These are phyloP conservation scores for Tuber melanosporum DNA, from an alignment of 495 filamentous ascomycete genomes.

Conservation along the genomic window DNA sequence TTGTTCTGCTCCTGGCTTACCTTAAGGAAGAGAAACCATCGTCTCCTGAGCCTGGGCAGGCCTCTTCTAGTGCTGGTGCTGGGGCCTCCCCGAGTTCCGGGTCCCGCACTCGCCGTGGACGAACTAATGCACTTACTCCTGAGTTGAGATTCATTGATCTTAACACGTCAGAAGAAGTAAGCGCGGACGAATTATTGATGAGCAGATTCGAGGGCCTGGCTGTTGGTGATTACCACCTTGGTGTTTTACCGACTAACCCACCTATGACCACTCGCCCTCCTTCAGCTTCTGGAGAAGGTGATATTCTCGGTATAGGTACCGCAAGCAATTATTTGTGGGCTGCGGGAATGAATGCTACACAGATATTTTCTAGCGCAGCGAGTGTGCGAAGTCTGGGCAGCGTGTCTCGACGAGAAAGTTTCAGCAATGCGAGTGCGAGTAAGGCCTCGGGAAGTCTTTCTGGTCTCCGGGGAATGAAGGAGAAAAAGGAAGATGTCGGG, in stretches of 20 bases:
- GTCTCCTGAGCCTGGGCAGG: background rate
- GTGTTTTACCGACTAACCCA: slow-evolving; percentile 68
- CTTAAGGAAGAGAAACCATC: slow-evolving; percentile 48
- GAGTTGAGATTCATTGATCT: slow-evolving; percentile 88
- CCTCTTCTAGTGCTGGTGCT: slow-evolving; percentile 30
- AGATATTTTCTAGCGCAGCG: slow-evolving; percentile 78
- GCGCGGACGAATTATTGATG: slow-evolving; percentile 72
- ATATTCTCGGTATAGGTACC: slow-evolving; percentile 50
- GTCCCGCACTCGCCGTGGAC: slow-evolving; percentile 56
- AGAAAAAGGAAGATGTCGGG: slow-evolving; percentile 31
- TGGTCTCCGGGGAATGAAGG: slow-evolving; percentile 18
- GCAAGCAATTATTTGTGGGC: slow-evolving; percentile 63
- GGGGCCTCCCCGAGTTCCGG: slow-evolving; percentile 48
- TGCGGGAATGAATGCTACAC: slow-evolving; percentile 72
- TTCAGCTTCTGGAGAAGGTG: slow-evolving; percentile 41
- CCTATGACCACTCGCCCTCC: slow-evolving; percentile 49
- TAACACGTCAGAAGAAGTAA: slow-evolving; percentile 66
- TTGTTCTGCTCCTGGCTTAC: slow-evolving; percentile 85
- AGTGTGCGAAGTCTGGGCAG: slow-evolving; percentile 72
- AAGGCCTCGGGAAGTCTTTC: slow-evolving; percentile 18
- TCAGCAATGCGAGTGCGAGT: slow-evolving; percentile 45
- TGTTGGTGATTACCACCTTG: slow-evolving; percentile 88
- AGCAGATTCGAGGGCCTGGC: slow-evolving; percentile 78
- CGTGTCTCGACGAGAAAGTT: slow-evolving; percentile 50
- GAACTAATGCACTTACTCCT: slow-evolving; percentile 69